Percentiles rank a stretch among this genome's conserved stretches.
These are phyloP conservation scores for Populus ilicifolia DNA, from an alignment of 345 rosid species.

Conservation along the genomic window DNA sequence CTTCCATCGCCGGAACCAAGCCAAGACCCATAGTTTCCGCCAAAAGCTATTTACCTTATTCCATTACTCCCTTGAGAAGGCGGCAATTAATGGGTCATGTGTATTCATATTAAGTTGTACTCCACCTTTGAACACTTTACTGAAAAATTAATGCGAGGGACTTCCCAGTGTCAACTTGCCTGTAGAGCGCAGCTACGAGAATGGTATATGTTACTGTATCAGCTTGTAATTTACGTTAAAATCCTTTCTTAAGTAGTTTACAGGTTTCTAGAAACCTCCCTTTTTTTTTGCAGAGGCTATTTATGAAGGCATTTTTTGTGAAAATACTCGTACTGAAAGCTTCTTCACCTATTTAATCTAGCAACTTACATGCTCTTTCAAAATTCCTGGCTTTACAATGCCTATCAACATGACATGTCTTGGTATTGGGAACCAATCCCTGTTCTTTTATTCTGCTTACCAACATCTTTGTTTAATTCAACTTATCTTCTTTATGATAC, in stretches of 20 bases:
- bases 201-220: conserved; percentile 79
- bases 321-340: conserved; percentile 60
- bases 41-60: conserved; percentile 61
- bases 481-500: conserved; percentile 70
- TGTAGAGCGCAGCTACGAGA: conserved; percentile 69
- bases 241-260: conserved; percentile 48
- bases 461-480: conserved; percentile 84
- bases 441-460: conserved; percentile 81
- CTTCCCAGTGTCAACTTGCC: conserved; percentile 36
- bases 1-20: conserved; percentile 75
- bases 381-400: conserved; percentile 69
- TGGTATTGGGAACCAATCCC: conserved; percentile 59
- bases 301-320: conserved; percentile 53
- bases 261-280: conserved; percentile 60
- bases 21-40: conserved; percentile 43
- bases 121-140: conserved; percentile 64
- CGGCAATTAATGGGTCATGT: conserved; percentile 59
- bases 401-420: conserved; percentile 65
- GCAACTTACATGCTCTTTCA: conserved; percentile 61
- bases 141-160: conserved; percentile 45
- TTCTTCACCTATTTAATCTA: conserved; percentile 57
- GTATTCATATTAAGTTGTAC: conserved; percentile 55
- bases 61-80: conserved; percentile 60
- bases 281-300: conserved; percentile 54
- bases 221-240: conserved; percentile 46